Base-by-base conservation (phyloP, 768 basidiomycete genomes). In the Rhizopogon vesiculosus region DNA sequence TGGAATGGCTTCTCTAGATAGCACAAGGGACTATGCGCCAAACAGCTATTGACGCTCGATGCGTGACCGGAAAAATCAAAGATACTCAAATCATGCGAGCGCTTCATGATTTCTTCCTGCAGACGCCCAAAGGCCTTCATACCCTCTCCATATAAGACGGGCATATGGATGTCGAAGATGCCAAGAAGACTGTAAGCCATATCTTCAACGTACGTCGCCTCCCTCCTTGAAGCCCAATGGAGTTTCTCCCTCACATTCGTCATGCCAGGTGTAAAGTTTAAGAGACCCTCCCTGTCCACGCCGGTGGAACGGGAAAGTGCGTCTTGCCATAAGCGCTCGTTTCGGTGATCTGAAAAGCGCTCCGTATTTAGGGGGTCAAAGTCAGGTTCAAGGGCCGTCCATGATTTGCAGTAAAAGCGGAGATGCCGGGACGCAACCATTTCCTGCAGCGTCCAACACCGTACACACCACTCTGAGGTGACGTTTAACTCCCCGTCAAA, bases 121-220 rank as follows among this genome's bases (percentile, higher is more conserved):
- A 69, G 48, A 25, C 69, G 62, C 49, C 59, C 53, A 54, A 70
- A 70, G 8, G 69, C 69, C 31, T 60, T 62, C 18, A 31, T 28
- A 0, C 66, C 62, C 51, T 69, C 69, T 13, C 69, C 69, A 15
- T 70, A 69, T 33, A 61, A 51, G 2, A 60, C 59, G 4, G 69
- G 61, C 54, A 70, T 38, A 49, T 53, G 62, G 50, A 69, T 54
- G 19, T 69, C 66, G 41, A 70, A 67, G 29, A 71, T 55, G 6
- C 66, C 68, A 9, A 70, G 59, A 10, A 71, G 60, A 44, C 63
- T 69, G 53, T 70, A 70, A 9, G 68, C 61, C 58, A 57, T 62
- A 39, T 70, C 69, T 42, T 69, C 69, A 19, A 63, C 55, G 29
- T 64, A 62, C 4, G 62, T 65, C 39, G 69, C 69, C 22, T 43